These are phyloP conservation scores for Thecaphora thlaspeos DNA, from an alignment of 1,284 basidiomycete species.

Conservation along the genomic window DNA sequence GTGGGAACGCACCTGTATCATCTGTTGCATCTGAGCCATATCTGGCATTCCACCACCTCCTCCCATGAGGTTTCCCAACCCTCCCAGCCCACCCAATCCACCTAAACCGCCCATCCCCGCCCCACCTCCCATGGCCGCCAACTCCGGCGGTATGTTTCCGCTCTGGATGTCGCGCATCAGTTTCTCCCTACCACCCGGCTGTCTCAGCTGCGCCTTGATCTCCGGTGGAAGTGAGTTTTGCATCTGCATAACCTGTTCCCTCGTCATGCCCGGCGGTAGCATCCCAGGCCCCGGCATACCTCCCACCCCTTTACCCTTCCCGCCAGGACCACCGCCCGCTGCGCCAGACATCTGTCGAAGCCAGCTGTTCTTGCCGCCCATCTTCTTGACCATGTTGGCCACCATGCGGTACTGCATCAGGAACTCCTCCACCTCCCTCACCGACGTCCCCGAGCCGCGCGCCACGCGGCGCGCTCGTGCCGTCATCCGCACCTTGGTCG, in stretches of 20 bases:
- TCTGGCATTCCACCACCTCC: conserved; percentile 42
- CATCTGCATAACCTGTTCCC: conserved; percentile 54
- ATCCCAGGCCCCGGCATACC: conserved; percentile 38
- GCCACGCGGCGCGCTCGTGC: conserved; percentile 72
- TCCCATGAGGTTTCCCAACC: conserved; percentile 16
- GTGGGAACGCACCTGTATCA: conserved; percentile 58
- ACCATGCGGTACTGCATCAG: conserved; percentile 64
- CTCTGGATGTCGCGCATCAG: conserved; percentile 43
- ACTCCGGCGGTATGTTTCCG: conserved; percentile 40
- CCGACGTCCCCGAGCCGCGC: conserved; percentile 88
- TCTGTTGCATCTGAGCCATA: conserved; percentile 46
- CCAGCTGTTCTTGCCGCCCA: conserved; percentile 86
- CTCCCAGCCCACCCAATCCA: conserved; percentile 22
- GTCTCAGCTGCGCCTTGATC: conserved; percentile 55
- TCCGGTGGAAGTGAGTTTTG: conserved; percentile 54
- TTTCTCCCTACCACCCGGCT: conserved; percentile 54
- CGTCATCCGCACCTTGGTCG: conserved; percentile 49
- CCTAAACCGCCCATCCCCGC: conserved; percentile 29
- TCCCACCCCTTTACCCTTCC: conserved; percentile 22
- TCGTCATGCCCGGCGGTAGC: conserved; percentile 53
- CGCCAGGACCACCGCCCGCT: conserved; percentile 22
- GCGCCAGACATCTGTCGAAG: conserved; percentile 43
- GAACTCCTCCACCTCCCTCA: conserved; percentile 94
- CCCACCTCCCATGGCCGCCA: conserved; percentile 18
- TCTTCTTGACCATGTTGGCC: conserved; percentile 73